These are phyloP conservation scores for Xerocomellus amylosporus DNA, from an alignment of 768 basidiomycete genomes.

Conservation along the genomic window DNA sequence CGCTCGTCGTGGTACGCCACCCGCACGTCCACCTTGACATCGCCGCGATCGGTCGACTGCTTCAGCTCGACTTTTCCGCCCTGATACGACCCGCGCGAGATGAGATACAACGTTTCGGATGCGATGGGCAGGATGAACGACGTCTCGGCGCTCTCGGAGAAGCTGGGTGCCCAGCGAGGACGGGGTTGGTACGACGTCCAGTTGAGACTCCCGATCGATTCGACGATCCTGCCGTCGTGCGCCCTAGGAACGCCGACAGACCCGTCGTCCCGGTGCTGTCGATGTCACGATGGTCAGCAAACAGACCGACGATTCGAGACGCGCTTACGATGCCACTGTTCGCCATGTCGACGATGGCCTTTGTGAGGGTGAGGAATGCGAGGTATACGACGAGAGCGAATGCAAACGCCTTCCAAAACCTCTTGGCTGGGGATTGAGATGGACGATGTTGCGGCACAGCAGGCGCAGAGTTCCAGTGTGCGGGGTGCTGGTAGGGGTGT, in stretches of 20 bases:
- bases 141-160: constrained; percentile 16
- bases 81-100: constrained; percentile 33
- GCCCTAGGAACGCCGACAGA: constrained; percentile 4
- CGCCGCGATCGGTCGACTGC: constrained; percentile 8
- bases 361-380: neutral
- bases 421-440: constrained; percentile 1
- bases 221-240: constrained; percentile 18
- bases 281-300: too few relatives aligned
- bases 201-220: constrained; percentile 5
- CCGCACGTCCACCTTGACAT: constrained; percentile 30
- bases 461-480: neutral
- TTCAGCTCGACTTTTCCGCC: constrained; percentile 18
- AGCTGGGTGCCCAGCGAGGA: constrained; percentile 21
- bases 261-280: neutral
- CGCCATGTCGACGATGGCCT: constrained; percentile 1
- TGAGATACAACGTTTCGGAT: constrained; percentile 32
- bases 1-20: constrained; percentile 26
- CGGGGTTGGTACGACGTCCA: constrained; percentile 14
- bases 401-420: constrained; percentile 18
- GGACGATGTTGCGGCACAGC: neutral
- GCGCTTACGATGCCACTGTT: neutral
- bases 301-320: too few relatives aligned
- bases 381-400: constrained; percentile 14
- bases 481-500: neutral
- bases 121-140: constrained; percentile 30